Base-by-base conservation (phyloP, 2,329 filamentous ascomycete genomes). In the Phialophora macrospora region DNA sequence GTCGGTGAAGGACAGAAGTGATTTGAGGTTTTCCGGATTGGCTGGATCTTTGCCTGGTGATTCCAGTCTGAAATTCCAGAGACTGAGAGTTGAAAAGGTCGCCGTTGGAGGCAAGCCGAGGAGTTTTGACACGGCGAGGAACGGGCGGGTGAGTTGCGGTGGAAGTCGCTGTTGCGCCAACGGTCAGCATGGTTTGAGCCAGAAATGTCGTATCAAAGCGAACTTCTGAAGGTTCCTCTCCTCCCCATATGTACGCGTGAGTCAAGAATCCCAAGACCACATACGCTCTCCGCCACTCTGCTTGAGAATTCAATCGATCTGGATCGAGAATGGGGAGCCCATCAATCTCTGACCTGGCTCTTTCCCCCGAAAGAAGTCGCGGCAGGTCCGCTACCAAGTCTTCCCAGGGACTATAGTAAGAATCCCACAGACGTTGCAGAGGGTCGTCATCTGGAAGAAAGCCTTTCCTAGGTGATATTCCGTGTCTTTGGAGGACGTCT, bases 381-480 rank as follows among this genome's bases (percentile, higher is more conserved):
- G 95, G 92, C 20, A 97, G 83, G 73, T 94, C 93, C 72, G 86
- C 84, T 32, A 88, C 86, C 63, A 96, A 83, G 48, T 87, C 85
- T 78, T 97, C 93, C 93, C 93, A 98, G 70, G 92, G 92, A 76
- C 89, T 87, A 79, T 97, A 98, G 82, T 97, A 97, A 8, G 88
- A 84, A 73, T 95, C 89, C 17, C 91, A 87, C 17, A 97, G 86
- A 56, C 85, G 83, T 66, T 88, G 86, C 70, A 97, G 82, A 61
- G 93, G 93, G 63, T 89, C 80, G 67, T 88, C 85, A 68, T 90
- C 84, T 2, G 93, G 92, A 62, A 98, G 85, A 80, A 98, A 98
- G 73, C 93, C 93, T 78, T 92, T 88, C 66, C 11, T 49, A 17
- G 52, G 44, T 14, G 64, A 64, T 14, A 63, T 38, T 4, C 56